phyloP scores from a whole-genome alignment of 164 flowering plant genomes.

The Vitis amurensis region DNA sequence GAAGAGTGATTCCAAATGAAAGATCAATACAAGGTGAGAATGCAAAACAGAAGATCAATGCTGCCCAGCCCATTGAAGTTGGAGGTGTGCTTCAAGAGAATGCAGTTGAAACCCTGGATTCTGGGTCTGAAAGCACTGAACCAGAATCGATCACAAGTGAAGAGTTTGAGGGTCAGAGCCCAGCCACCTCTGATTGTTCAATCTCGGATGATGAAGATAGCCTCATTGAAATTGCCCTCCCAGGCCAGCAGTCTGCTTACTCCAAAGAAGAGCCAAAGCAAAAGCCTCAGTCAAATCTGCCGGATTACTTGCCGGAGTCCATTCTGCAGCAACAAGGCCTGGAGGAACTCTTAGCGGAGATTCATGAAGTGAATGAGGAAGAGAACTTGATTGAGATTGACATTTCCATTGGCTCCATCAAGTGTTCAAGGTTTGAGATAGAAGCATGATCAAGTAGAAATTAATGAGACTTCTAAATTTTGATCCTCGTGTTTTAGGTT shows the following conservation, averaged over 20 bases:
- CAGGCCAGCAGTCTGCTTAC: not conserved
- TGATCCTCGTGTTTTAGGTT: not conserved
- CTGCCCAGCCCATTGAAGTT: not conserved
- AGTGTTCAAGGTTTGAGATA: constrained; percentile 42
- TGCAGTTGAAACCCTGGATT: not conserved
- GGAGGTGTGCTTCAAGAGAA: constrained; percentile 2
- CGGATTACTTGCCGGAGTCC: constrained; percentile 18
- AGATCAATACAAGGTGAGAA: not conserved
- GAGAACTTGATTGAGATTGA: constrained; percentile 74
- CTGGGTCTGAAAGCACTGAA: constrained; percentile 13
- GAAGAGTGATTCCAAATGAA: not conserved
- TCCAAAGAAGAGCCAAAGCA: constrained; percentile 7
- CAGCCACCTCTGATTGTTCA: constrained; percentile 3
- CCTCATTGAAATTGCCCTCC: constrained; percentile 33
- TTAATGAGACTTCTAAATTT: not conserved
- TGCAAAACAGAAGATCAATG: not conserved
- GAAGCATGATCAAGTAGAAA: constrained; percentile 25
- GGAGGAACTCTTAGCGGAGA: constrained; percentile 22
- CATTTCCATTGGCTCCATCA: constrained; percentile 57
- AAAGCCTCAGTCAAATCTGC: not conserved
- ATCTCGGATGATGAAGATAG: constrained; percentile 22
- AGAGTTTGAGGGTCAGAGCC: constrained; percentile 11
- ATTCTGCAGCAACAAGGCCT: constrained; percentile 15
- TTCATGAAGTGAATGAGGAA: constrained; percentile 31
- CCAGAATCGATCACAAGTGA: constrained; percentile 9